A percentile compares a stretch with the other conserved stretches of the same genome.
Conservation (phyloP, 2,329 filamentous ascomycete species). For the Clonostachys byssicola region DNA sequence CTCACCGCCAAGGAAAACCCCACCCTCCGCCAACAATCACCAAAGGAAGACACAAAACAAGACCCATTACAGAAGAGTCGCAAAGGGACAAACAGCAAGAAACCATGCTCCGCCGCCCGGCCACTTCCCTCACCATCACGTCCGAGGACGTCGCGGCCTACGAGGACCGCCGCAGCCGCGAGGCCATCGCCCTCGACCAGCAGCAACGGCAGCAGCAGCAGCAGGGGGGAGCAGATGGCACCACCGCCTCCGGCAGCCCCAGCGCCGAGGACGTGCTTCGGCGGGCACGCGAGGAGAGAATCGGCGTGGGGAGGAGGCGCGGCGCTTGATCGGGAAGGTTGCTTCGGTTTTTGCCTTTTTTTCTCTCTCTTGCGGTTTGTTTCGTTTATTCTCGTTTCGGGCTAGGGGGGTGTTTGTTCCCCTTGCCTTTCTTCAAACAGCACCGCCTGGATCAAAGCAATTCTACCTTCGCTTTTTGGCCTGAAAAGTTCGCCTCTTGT, state of each 20-base stretch:
- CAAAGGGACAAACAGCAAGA: background rate
- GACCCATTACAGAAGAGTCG: background rate
- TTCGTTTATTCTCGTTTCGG: background rate
- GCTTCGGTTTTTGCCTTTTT: too few species aligned
- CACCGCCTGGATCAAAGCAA: too few species aligned
- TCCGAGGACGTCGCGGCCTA: conserved; percentile 67
- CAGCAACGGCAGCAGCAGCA: conserved; percentile 12
- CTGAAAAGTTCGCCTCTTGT: too few species aligned
- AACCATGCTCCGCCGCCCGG: conserved; percentile 61
- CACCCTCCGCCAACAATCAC: too few species aligned
- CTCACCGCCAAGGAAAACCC: too few species aligned
- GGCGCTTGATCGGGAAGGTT: too few species aligned
- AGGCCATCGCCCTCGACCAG: conserved; percentile 27
- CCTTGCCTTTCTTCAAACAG: too few species aligned
- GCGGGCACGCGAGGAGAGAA: conserved; percentile 30
- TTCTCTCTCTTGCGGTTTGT: background rate
- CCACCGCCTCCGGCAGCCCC: conserved; percentile 13
- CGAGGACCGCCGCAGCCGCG: conserved; percentile 54
- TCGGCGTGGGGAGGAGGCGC: conserved; percentile 20
- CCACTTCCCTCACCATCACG: conserved; percentile 65
- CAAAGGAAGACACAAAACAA: background rate
- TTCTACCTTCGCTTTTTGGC: too few species aligned
- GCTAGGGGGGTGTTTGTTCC: too few species aligned
- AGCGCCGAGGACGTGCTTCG: conserved; percentile 14
- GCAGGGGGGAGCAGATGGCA: conserved; percentile 3